Conservation (phyloP, 352 stramenopile species). For the Pythium diclinum region DNA sequence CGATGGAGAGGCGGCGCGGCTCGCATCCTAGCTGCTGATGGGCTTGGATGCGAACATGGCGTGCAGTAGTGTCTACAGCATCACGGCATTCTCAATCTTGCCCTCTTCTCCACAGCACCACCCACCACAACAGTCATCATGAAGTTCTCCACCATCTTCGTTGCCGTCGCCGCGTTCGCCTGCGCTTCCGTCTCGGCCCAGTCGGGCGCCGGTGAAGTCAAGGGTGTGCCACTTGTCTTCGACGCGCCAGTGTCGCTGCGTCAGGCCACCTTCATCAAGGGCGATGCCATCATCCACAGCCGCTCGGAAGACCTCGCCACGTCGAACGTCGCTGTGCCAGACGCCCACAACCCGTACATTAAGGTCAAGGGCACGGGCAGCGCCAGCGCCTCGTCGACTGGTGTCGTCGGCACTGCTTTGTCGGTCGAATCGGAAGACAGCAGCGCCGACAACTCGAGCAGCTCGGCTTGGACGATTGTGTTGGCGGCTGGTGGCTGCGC, state of each 20-base stretch:
- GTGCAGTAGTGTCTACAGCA: background rate
- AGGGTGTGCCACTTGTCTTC: conserved; percentile 20
- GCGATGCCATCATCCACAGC: conserved; percentile 23
- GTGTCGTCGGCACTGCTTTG: conserved; percentile 22
- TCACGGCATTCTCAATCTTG: conserved; percentile 1
- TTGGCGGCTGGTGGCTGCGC: conserved; percentile 38
- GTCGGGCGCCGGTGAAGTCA: conserved; percentile 7
- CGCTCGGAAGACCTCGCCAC: conserved; percentile 24
- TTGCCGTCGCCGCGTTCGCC: conserved; percentile 31
- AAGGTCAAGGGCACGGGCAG: conserved; percentile 16
- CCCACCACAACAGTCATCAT: conserved; percentile 23
- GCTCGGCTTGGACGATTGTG: background rate
- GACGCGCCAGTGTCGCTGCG: conserved; percentile 6
- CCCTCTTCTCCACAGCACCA: conserved; percentile 30
- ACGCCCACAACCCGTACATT: conserved; percentile 22
- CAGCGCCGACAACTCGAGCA: background rate
- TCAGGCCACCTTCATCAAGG: conserved; percentile 15
- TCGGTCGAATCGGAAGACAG: conserved; percentile 22
- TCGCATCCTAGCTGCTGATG: background rate
- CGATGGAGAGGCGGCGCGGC: conserved; percentile 15
- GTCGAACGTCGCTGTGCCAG: conserved; percentile 19
- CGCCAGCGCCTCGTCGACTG: background rate
- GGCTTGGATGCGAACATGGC: background rate
- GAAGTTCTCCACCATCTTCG: conserved; percentile 40
- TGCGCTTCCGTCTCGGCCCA: conserved; percentile 23